Evolutionary conservation across 768 basidiomycete genomes (phyloP).

Genomic region (Termitomyces sp.): DNA sequence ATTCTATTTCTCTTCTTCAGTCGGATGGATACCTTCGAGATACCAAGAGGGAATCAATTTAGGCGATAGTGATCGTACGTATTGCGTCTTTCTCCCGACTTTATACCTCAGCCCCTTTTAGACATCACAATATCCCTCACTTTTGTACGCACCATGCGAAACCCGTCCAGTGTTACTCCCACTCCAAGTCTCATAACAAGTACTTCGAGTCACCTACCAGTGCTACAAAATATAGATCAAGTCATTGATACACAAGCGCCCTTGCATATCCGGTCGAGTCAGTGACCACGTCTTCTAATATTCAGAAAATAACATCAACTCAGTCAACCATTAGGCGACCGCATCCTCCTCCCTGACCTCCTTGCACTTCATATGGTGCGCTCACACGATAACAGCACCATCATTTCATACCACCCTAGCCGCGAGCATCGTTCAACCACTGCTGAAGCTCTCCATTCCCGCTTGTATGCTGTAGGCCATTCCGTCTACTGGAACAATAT

Average conservation of each 20-base stretch:
- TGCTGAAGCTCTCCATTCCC: conserved; percentile 27
- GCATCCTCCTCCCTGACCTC: conserved; percentile 38
- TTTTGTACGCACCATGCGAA: conserved; percentile 39
- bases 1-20: conserved; percentile 59
- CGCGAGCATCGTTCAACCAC: conserved; percentile 27
- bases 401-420: conserved; percentile 39
- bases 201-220: conserved; percentile 2
- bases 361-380: conserved; percentile 54
- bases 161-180: conserved; percentile 19
- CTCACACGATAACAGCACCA: conserved; percentile 26
- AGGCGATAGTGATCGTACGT: conserved; percentile 34
- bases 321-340: conserved; percentile 19
- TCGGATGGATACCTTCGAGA: conserved; percentile 56
- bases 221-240: conserved; percentile 17
- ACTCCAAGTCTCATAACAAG: conserved; percentile 14
- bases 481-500: conserved; percentile 43
- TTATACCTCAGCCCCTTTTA: conserved; percentile 14
- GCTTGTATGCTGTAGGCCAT: conserved; percentile 31
- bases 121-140: conserved; percentile 54
- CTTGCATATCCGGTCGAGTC: conserved; percentile 34
- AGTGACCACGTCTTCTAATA: background rate
- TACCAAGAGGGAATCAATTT: conserved; percentile 40
- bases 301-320: background rate
- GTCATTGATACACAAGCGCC: conserved; percentile 51
- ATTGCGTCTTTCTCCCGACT: background rate